phyloP scores from a whole-genome alignment of 192 early-diverging fungal genomes.

The Podila clonocystis region DNA sequence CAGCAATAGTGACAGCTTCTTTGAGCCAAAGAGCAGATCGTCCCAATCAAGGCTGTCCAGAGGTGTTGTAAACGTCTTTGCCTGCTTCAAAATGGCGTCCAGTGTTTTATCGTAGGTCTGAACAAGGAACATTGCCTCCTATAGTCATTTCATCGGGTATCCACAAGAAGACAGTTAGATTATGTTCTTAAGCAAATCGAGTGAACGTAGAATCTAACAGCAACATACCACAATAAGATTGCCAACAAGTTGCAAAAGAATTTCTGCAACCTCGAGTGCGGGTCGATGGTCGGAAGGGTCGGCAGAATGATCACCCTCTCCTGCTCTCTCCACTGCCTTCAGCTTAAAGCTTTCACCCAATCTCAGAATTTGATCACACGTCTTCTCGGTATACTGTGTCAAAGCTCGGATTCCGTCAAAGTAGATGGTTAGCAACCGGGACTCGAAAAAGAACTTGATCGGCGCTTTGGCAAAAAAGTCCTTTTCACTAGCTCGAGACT shows the following conservation, averaged over 20 bases:
- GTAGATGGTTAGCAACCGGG: constrained; percentile 28
- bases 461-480: constrained; percentile 42
- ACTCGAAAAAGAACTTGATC: constrained; percentile 46
- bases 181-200: neutral
- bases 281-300: neutral
- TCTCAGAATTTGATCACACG: constrained; percentile 21
- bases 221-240: constrained; percentile 32
- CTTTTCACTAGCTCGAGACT: constrained; percentile 37
- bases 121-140: constrained; percentile 32
- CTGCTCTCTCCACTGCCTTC: constrained; percentile 12
- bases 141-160: neutral
- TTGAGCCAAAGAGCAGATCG: constrained; percentile 23
- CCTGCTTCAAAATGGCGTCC: constrained; percentile 23
- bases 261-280: constrained; percentile 7
- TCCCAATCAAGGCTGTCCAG: constrained; percentile 44
- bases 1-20: constrained; percentile 18
- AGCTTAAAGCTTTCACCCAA: constrained; percentile 22
- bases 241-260: constrained; percentile 24
- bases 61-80: constrained; percentile 32
- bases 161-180: neutral
- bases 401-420: constrained; percentile 27
- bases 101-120: constrained; percentile 15
- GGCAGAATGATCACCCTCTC: neutral
- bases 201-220: neutral
- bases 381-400: constrained; percentile 20